These are phyloP conservation scores for Paramyrothecium sp. DNA, from an alignment of 2,329 filamentous ascomycete genomes.

Conservation along the genomic window DNA sequence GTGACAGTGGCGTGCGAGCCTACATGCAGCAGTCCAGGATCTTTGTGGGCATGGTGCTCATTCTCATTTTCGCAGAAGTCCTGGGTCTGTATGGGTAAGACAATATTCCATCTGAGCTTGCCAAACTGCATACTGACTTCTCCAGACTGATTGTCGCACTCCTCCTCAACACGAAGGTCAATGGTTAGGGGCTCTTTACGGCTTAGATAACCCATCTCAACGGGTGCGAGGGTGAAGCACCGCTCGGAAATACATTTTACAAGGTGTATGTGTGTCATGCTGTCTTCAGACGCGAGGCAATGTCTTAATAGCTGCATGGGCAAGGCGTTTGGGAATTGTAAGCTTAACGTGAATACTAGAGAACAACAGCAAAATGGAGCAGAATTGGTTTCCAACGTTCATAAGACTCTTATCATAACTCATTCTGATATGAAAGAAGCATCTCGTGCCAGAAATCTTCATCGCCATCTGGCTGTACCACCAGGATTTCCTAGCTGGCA, in stretches of 20 bases:
- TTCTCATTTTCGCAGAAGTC: constrained; percentile 97
- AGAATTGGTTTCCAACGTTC: constrained; percentile 16
- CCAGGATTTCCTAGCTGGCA: no score
- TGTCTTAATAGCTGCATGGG: constrained; percentile 33
- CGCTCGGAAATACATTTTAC: neutral
- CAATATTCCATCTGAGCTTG: constrained; percentile 3
- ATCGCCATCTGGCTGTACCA: no score
- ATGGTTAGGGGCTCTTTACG: constrained; percentile 42
- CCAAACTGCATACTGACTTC: constrained; percentile 1
- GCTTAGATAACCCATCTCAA: neutral
- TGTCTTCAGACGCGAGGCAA: constrained; percentile 18
- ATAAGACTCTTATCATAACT: constrained; percentile 2
- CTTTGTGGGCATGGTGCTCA: constrained; percentile 98
- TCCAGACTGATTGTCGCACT: constrained; percentile 84
- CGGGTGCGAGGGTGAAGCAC: no score
- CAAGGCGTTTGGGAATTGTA: constrained; percentile 38
- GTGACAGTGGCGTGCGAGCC: constrained; percentile 87
- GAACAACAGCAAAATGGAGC: constrained; percentile 18
- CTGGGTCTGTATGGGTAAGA: constrained; percentile 91
- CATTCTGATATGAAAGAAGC: constrained; percentile 5
- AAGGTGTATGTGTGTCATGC: constrained; percentile 1
- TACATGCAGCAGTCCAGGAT: constrained; percentile 97
- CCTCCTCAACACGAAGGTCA: constrained; percentile 86
- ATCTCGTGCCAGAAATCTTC: neutral
- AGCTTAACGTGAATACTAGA: constrained; percentile 27